Conservation (phyloP, 2,329 filamentous ascomycete species). For the Neopestalotiopsis sp. region DNA sequence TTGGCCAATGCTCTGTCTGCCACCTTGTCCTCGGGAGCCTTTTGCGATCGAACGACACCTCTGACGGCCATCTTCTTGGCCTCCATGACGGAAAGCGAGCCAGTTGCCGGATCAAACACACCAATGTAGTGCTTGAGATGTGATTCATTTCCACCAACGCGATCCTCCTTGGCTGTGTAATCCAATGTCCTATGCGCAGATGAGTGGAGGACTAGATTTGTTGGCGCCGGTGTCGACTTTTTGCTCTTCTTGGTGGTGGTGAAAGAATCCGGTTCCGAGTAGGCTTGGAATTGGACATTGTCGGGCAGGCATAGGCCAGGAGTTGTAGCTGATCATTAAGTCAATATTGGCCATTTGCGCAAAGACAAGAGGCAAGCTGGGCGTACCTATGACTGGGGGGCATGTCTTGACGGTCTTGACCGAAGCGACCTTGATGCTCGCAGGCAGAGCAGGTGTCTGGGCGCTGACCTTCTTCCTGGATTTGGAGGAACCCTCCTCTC, state of each 20-base stretch:
- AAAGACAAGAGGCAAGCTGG: neutral
- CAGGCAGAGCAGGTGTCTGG: conserved; percentile 40
- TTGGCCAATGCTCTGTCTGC: conserved; percentile 40
- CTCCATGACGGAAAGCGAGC: conserved; percentile 64
- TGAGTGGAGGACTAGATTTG: conserved; percentile 63
- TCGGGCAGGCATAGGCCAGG: conserved; percentile 44
- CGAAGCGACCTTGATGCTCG: conserved; percentile 50
- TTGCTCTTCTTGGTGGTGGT: conserved; percentile 42
- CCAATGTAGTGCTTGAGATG: conserved; percentile 68
- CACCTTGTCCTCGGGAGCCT: conserved; percentile 53
- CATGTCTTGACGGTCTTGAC: conserved; percentile 50
- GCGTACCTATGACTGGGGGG: conserved; percentile 59
- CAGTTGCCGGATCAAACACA: conserved; percentile 65
- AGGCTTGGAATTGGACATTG: conserved; percentile 52
- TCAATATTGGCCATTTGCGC: neutral
- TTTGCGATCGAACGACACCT: conserved; percentile 60
- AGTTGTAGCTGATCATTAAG: conserved; percentile 38
- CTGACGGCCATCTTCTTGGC: conserved; percentile 69
- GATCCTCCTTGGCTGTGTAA: conserved; percentile 63
- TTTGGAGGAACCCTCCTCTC: conserved; percentile 44
- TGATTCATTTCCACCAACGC: conserved; percentile 42
- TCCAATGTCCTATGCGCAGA: conserved; percentile 61
- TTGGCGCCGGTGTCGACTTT: conserved; percentile 40
- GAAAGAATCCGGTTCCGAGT: conserved; percentile 40
- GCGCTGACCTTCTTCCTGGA: conserved; percentile 59